Evolutionary conservation across 2,329 filamentous ascomycete species (phyloP).

Genomic region (Claviceps humidiphila): DNA sequence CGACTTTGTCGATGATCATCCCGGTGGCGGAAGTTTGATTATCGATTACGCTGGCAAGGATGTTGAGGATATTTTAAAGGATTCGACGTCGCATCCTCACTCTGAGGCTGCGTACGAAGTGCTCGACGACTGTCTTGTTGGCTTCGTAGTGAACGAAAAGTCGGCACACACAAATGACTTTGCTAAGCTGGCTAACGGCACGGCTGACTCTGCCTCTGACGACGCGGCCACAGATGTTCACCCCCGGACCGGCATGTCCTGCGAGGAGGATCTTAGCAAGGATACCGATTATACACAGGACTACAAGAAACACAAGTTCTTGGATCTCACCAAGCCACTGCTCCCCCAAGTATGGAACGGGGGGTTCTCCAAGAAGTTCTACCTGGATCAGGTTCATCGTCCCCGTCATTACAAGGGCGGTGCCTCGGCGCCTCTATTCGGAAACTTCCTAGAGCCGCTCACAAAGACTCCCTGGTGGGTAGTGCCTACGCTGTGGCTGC

Average conservation of each 20-base stretch:
- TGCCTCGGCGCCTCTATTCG: conserved; percentile 83
- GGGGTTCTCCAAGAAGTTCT: conserved; percentile 89
- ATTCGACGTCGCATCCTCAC: conserved; percentile 71
- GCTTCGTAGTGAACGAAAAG: conserved; percentile 57
- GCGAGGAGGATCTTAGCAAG: conserved; percentile 70
- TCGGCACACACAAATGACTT: conserved; percentile 19
- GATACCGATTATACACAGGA: conserved; percentile 68
- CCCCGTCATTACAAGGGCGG: conserved; percentile 93
- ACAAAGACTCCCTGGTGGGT: conserved; percentile 92
- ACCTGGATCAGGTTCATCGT: conserved; percentile 88
- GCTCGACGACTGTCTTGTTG: conserved; percentile 73
- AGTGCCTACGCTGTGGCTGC: conserved; percentile 73
- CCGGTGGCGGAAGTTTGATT: conserved; percentile 78
- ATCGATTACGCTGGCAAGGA: conserved; percentile 86
- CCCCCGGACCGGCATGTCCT: conserved; percentile 74
- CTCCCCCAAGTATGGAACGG: conserved; percentile 79
- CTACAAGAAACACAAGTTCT: conserved; percentile 84
- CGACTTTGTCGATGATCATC: conserved; percentile 78
- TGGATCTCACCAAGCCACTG: conserved; percentile 76
- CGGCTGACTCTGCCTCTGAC: conserved; percentile 12
- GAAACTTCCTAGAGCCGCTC: conserved; percentile 96
- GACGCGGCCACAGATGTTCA: conserved; percentile 25
- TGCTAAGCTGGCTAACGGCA: conserved; percentile 17
- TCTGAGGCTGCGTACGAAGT: conserved; percentile 93
- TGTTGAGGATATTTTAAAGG: conserved; percentile 67